A percentile compares a stretch with the other conserved stretches of the same genome.
Conservation (phyloP, 179 eudicot genomes). For the Pouteria campechiana region DNA sequence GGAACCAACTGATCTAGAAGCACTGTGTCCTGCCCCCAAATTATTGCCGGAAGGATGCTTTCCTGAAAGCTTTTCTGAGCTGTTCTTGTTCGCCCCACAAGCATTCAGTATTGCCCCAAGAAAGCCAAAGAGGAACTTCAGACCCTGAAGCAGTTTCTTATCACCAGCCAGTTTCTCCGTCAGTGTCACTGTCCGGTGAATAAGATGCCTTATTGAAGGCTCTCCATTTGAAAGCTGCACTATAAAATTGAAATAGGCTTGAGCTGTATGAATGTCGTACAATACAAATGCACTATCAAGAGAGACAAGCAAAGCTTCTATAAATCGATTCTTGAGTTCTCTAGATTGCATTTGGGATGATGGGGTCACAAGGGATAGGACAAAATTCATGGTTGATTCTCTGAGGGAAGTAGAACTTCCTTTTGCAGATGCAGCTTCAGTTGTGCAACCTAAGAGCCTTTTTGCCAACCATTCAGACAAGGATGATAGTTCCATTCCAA, state of each 20-base stretch:
- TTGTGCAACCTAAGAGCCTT: constrained; percentile 51
- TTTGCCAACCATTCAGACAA: constrained; percentile 82
- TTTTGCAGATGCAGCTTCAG: constrained; percentile 38
- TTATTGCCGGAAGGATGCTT: constrained; percentile 38
- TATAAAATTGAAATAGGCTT: constrained; percentile 60
- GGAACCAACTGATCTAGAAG: constrained; percentile 47
- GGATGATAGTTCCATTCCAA: constrained; percentile 44
- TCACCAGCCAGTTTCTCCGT: constrained; percentile 75
- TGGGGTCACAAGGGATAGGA: constrained; percentile 47
- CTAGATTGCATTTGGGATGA: constrained; percentile 34
- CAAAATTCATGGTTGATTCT: constrained; percentile 81
- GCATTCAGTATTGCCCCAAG: constrained; percentile 52
- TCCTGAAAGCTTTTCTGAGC: constrained; percentile 35
- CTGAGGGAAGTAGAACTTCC: constrained; percentile 59
- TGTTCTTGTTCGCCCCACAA: constrained; percentile 39
- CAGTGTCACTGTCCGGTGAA: constrained; percentile 52
- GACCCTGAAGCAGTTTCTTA: constrained; percentile 73
- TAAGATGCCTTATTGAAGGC: constrained; percentile 51
- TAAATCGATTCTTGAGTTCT: constrained; percentile 54
- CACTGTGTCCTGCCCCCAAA: constrained; percentile 27
- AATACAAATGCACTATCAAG: constrained; percentile 65
- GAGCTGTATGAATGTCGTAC: constrained; percentile 63
- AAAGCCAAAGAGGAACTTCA: constrained; percentile 73
- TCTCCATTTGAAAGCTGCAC: constrained; percentile 74
- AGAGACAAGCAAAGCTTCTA: constrained; percentile 55